Conservation (phyloP, 1,284 basidiomycete species). For the Xerocomus amazonicus region DNA sequence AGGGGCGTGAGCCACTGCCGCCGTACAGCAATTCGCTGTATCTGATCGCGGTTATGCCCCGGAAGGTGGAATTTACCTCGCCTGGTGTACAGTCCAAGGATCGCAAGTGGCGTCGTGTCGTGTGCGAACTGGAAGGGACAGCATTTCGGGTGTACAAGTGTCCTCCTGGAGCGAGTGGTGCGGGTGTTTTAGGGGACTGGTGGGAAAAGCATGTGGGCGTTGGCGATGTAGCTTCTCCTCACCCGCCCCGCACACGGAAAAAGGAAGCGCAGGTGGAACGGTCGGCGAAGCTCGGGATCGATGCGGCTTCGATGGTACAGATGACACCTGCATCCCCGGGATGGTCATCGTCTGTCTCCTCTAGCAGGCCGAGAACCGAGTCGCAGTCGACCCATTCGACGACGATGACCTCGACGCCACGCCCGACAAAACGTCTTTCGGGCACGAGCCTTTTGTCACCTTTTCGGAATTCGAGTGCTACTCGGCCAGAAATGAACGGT, state of each 20-base stretch:
- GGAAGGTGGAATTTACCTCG: slow-evolving; percentile 91
- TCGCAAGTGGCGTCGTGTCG: slow-evolving; percentile 85
- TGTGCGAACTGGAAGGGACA: slow-evolving; percentile 93
- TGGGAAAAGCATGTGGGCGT: slow-evolving; percentile 74
- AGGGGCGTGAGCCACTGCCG: slow-evolving; percentile 82
- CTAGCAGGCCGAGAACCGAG: slow-evolving; percentile 8
- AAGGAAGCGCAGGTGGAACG: slow-evolving; percentile 35
- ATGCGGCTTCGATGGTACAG: slow-evolving; percentile 7
- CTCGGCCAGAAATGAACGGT: slow-evolving; percentile 8
- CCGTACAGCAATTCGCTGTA: slow-evolving; percentile 81
- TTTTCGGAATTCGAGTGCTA: slow-evolving; percentile 21
- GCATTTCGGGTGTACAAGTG: slow-evolving; percentile 81
- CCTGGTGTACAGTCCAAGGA: slow-evolving; percentile 88
- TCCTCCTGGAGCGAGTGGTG: slow-evolving; percentile 45
- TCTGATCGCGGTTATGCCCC: slow-evolving; percentile 80
- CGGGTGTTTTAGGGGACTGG: slow-evolving; percentile 58
- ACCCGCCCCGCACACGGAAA: slow-evolving; percentile 25
- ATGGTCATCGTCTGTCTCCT: slow-evolving; percentile 7
- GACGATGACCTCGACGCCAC: slow-evolving; percentile 14
- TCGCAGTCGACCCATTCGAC: slow-evolving; percentile 29
- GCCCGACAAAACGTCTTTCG: slow-evolving; percentile 21
- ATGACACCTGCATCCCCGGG: not conserved
- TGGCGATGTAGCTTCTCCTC: slow-evolving; percentile 45
- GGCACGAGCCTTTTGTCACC: slow-evolving; percentile 28
- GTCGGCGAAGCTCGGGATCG: slow-evolving; percentile 22